phyloP scores from a whole-genome alignment of 2,329 filamentous ascomycete species.

The Pseudogymnoascus sp. region DNA sequence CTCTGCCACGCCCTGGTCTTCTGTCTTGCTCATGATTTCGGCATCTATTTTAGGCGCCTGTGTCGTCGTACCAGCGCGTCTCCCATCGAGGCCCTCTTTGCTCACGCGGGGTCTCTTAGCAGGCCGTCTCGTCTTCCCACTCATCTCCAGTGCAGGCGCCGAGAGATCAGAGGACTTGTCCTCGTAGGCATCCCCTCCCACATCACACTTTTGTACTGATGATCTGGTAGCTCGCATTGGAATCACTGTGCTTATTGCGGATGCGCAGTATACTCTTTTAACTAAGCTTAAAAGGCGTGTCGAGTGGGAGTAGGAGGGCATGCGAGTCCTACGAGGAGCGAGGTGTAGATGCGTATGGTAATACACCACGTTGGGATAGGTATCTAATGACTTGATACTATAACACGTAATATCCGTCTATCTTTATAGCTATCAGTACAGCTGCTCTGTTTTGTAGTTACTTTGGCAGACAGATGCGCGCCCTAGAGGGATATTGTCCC shows the following conservation, averaged over 20 bases:
- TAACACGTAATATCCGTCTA: neutral
- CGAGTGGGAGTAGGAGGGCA: neutral
- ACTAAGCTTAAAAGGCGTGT: neutral
- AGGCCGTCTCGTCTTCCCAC: neutral
- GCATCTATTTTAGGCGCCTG: neutral
- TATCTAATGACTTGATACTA: neutral
- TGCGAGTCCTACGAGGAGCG: neutral
- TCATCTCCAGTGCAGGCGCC: neutral
- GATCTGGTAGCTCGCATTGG: neutral
- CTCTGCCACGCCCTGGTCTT: conserved; percentile 51
- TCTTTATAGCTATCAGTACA: neutral
- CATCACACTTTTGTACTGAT: neutral
- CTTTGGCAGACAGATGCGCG: neutral
- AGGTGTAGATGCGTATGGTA: neutral
- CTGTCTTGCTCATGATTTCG: conserved; percentile 41
- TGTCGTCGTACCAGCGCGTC: neutral
- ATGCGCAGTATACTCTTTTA: neutral
- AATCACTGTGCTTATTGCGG: neutral
- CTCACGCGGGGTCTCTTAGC: neutral
- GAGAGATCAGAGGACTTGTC: neutral
- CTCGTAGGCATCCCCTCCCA: neutral
- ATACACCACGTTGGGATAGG: neutral
- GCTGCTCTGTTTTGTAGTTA: neutral
- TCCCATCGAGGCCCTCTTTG: neutral
- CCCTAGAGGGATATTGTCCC: neutral